phyloP scores from a whole-genome alignment of 805 yeast genomes.

The Hanseniaspora occidentalis region DNA sequence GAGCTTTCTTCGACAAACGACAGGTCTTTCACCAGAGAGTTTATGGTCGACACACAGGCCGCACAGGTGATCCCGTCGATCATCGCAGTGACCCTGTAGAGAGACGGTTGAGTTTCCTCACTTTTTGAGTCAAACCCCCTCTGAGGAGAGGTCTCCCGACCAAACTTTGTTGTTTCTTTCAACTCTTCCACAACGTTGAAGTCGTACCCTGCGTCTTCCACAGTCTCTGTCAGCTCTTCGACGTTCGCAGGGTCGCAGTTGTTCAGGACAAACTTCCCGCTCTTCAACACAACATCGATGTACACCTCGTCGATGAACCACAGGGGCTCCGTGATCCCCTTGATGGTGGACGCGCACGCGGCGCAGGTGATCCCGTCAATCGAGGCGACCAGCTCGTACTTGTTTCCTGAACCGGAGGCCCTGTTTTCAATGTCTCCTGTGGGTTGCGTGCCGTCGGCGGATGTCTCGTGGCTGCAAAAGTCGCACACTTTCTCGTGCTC shows the following conservation, averaged over 20 bases:
- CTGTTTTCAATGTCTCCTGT: not conserved
- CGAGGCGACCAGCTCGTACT: constrained; percentile 27
- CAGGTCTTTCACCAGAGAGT: constrained; percentile 30
- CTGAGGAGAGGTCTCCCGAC: constrained; percentile 16
- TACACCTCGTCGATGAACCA: constrained; percentile 42
- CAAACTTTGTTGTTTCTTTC: constrained; percentile 31
- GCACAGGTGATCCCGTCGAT: constrained; percentile 24
- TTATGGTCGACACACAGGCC: constrained; percentile 47
- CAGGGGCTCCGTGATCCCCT: constrained; percentile 32
- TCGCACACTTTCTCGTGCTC: not conserved
- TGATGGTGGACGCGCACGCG: constrained; percentile 50
- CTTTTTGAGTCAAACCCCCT: not conserved
- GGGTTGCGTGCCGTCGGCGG: not conserved
- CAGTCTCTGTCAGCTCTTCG: constrained; percentile 32
- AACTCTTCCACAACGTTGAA: constrained; percentile 33
- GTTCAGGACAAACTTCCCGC: constrained; percentile 49
- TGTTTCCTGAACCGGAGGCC: not conserved
- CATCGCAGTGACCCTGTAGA: constrained; percentile 8
- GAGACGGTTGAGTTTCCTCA: too few species aligned
- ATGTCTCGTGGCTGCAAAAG: not conserved
- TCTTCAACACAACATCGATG: constrained; percentile 46
- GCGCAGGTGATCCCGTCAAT: constrained; percentile 71
- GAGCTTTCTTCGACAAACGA: constrained; percentile 39
- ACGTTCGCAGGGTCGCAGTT: constrained; percentile 26
- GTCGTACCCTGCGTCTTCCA: constrained; percentile 61